Evolutionary conservation across 495 filamentous ascomycete genomes (phyloP).

Genomic region (Penicillium alfredii): DNA sequence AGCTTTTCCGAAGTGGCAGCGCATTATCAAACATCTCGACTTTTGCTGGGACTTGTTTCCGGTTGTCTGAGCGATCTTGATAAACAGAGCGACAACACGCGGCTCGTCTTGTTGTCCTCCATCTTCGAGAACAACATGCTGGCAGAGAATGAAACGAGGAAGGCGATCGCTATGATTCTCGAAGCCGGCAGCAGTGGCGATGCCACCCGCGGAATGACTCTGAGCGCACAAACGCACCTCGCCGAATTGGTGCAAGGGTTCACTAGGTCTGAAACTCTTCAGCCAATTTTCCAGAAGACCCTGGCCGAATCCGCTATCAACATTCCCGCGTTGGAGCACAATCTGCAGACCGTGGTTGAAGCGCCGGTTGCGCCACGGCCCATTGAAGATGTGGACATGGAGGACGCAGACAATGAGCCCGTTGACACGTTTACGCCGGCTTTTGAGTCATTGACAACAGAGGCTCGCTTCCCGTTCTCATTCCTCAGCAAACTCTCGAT

Average conservation of each 20-base stretch:
- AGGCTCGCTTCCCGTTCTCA: constrained; percentile 24
- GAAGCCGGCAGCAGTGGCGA: constrained; percentile 30
- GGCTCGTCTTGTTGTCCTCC: constrained; percentile 51
- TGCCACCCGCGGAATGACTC: constrained; percentile 31
- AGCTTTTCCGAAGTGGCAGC: constrained; percentile 55
- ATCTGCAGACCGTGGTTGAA: constrained; percentile 59
- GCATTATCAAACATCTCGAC: constrained; percentile 62
- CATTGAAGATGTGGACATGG: constrained; percentile 50
- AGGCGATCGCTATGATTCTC: constrained; percentile 59
- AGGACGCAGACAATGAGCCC: constrained; percentile 30
- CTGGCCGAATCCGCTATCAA: constrained; percentile 58
- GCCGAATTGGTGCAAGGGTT: constrained; percentile 58
- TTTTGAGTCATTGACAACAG: constrained; percentile 29
- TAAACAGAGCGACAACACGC: constrained; percentile 51
- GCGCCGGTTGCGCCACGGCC: constrained; percentile 30
- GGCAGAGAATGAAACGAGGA: constrained; percentile 52
- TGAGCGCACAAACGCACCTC: constrained; percentile 54
- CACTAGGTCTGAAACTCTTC: constrained; percentile 45
- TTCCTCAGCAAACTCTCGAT: constrained; percentile 33
- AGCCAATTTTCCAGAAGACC: constrained; percentile 51
- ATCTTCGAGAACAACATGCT: constrained; percentile 58
- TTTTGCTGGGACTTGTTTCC: constrained; percentile 65
- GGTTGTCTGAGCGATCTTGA: constrained; percentile 59
- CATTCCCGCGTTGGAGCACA: constrained; percentile 62
- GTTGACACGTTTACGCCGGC: constrained; percentile 36